A percentile compares a stretch with the other conserved stretches of the same genome.
Evolutionary conservation across 2,329 filamentous ascomycete species (phyloP).

Genomic region (Aspergillus pseudoglaucus): DNA sequence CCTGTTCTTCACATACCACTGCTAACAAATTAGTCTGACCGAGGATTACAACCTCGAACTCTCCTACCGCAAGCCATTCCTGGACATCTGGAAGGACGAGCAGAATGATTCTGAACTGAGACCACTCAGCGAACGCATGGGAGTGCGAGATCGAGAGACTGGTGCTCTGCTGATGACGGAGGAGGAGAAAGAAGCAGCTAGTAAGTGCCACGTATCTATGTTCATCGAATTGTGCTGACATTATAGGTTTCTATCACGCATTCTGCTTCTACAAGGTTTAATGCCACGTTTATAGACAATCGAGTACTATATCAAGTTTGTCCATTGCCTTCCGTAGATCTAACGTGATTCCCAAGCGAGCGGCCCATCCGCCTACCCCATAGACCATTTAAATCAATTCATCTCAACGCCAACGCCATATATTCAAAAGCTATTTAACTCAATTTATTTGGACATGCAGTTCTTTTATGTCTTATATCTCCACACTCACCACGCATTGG

Average conservation of each 20-base stretch:
- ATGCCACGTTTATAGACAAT: not conserved
- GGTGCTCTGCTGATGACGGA: constrained; percentile 64
- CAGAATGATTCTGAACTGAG: constrained; percentile 78
- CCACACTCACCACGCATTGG: no score
- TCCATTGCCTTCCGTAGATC: constrained; percentile 2
- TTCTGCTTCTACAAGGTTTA: constrained; percentile 97
- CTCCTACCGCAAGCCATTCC: constrained; percentile 85
- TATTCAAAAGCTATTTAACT: no score
- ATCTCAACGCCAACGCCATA: no score
- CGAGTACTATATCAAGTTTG: not conserved
- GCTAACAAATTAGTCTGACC: constrained; percentile 51
- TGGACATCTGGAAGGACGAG: constrained; percentile 86
- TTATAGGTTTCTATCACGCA: constrained; percentile 69
- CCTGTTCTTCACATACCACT: not conserved
- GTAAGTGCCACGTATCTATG: constrained; percentile 28
- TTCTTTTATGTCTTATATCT: no score
- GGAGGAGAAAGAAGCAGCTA: constrained; percentile 87
- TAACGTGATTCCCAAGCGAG: no score
- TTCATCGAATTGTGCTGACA: constrained; percentile 8
- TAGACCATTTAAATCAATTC: no score
- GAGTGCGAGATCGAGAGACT: constrained; percentile 66
- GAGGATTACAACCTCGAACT: constrained; percentile 96
- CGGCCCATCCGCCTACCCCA: no score
- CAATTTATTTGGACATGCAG: no score
- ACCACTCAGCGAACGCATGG: constrained; percentile 89